Evolutionary conservation across 805 yeast genomes (phyloP).

Genomic region (Kodamaea lidongshanica): DNA sequence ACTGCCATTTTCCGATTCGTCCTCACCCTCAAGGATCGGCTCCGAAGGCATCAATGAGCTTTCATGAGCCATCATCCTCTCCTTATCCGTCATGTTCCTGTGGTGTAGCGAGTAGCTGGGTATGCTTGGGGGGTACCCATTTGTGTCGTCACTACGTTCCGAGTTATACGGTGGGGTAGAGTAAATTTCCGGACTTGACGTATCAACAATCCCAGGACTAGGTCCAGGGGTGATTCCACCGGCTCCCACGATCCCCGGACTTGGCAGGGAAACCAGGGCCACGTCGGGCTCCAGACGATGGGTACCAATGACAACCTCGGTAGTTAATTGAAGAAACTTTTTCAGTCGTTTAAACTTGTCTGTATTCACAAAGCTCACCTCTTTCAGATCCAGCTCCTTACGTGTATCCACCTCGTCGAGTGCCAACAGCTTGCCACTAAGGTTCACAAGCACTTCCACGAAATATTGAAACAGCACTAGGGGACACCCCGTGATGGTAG

Average conservation of each 20-base stretch:
- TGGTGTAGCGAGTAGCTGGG: too few relatives aligned
- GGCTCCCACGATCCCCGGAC: conserved; percentile 3
- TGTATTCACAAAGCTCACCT: conserved; percentile 56
- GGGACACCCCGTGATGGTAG: conserved; percentile 68
- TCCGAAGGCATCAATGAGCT: conserved; percentile 59
- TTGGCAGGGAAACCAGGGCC: conserved; percentile 1
- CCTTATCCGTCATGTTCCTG: conserved; percentile 47
- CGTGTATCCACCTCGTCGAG: conserved; percentile 16
- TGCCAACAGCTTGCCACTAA: conserved; percentile 52
- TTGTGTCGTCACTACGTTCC: too few relatives aligned
- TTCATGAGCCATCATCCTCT: conserved; percentile 47
- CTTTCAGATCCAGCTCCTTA: conserved; percentile 12
- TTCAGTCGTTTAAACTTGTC: conserved; percentile 69
- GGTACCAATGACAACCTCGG: conserved; percentile 78
- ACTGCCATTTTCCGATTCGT: too few relatives aligned
- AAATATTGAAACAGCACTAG: conserved; percentile 78
- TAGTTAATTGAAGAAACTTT: conserved; percentile 74
- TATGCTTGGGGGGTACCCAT: too few relatives aligned
- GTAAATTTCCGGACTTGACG: too few relatives aligned
- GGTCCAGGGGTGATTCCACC: neutral
- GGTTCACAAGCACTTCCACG: conserved; percentile 74
- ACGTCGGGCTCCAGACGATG: conserved; percentile 39
- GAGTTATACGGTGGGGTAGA: too few relatives aligned
- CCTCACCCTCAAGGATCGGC: conserved; percentile 25
- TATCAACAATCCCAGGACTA: neutral